These are phyloP conservation scores for Botrytis porri DNA, from an alignment of 2,329 filamentous ascomycete genomes.

Conservation along the genomic window DNA sequence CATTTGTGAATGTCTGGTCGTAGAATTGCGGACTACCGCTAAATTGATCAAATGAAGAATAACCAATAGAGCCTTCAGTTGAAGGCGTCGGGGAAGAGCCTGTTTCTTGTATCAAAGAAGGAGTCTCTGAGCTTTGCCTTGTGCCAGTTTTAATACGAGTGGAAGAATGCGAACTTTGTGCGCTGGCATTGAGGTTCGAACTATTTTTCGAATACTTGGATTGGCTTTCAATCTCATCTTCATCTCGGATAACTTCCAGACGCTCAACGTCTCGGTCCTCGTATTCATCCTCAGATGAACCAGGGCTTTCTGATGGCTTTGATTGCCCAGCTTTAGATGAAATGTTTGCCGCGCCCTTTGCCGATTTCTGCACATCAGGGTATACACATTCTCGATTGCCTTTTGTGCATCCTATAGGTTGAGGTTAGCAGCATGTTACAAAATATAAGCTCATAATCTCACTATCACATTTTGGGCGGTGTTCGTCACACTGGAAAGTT, in stretches of 20 bases:
- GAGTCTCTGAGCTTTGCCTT: slow-evolving; percentile 52
- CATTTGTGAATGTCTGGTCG: slow-evolving; percentile 34
- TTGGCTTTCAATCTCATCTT: slow-evolving; percentile 44
- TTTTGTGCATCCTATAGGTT: slow-evolving; percentile 73
- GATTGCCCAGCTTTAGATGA: slow-evolving; percentile 40
- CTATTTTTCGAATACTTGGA: slow-evolving; percentile 20
- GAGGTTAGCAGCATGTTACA: slow-evolving; percentile 28
- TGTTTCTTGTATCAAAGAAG: slow-evolving; percentile 50
- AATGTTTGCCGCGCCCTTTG: slow-evolving; percentile 29
- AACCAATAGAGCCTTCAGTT: slow-evolving; percentile 40
- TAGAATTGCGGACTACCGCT: slow-evolving; percentile 20
- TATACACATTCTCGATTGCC: slow-evolving; percentile 89
- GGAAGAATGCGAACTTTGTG: slow-evolving; percentile 40
- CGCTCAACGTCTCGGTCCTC: slow-evolving; percentile 47
- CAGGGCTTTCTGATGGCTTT: slow-evolving; percentile 41
- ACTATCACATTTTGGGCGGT: slow-evolving; percentile 80
- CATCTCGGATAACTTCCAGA: slow-evolving; percentile 54
- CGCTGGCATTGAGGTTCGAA: not conserved
- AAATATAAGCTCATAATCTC: slow-evolving; percentile 35
- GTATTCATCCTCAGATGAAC: slow-evolving; percentile 52
- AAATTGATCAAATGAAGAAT: slow-evolving; percentile 27
- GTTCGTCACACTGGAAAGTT: slow-evolving; percentile 78
- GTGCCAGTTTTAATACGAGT: slow-evolving; percentile 40
- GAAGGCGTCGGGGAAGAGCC: slow-evolving; percentile 54
- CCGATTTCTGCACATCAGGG: slow-evolving; percentile 61